phyloP scores from a whole-genome alignment of 1,139 yeast species.

The Taphrina pruni region DNA sequence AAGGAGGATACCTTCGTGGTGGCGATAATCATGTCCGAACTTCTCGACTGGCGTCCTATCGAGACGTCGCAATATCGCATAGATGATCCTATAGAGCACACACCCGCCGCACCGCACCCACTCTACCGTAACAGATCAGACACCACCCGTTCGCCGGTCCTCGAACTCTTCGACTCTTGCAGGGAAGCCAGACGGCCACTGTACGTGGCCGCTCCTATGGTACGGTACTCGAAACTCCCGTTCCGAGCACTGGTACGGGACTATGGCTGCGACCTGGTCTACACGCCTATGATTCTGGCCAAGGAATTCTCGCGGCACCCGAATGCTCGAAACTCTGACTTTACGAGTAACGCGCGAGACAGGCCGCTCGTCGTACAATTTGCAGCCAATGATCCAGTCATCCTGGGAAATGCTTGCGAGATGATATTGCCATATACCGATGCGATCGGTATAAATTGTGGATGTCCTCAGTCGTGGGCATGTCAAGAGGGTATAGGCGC shows the following conservation, averaged over 20 bases:
- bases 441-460: constrained; percentile 94
- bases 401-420: constrained; percentile 78
- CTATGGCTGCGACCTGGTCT: constrained; percentile 79
- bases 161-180: constrained; percentile 58
- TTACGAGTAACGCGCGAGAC: constrained; percentile 67
- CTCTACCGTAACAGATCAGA: constrained; percentile 21
- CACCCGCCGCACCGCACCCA: constrained; percentile 7
- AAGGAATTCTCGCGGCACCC: constrained; percentile 89
- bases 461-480: constrained; percentile 96
- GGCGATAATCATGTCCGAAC: not conserved
- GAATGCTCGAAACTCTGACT: constrained; percentile 80
- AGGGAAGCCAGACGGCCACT: constrained; percentile 64
- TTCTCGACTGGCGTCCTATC: constrained; percentile 22
- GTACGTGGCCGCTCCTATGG: constrained; percentile 94
- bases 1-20: no score
- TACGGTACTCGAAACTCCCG: constrained; percentile 90
- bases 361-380: constrained; percentile 83
- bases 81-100: constrained; percentile 11
- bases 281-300: constrained; percentile 95
- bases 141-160: not conserved
- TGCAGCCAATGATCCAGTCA: constrained; percentile 87
- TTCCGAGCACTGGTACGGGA: constrained; percentile 81
- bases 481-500: constrained; percentile 97
- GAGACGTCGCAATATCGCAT: constrained; percentile 5
- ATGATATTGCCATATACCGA: constrained; percentile 91